These are phyloP conservation scores for Colletotrichum sansevieriae DNA, from an alignment of 2,329 filamentous ascomycete genomes.

Conservation along the genomic window DNA sequence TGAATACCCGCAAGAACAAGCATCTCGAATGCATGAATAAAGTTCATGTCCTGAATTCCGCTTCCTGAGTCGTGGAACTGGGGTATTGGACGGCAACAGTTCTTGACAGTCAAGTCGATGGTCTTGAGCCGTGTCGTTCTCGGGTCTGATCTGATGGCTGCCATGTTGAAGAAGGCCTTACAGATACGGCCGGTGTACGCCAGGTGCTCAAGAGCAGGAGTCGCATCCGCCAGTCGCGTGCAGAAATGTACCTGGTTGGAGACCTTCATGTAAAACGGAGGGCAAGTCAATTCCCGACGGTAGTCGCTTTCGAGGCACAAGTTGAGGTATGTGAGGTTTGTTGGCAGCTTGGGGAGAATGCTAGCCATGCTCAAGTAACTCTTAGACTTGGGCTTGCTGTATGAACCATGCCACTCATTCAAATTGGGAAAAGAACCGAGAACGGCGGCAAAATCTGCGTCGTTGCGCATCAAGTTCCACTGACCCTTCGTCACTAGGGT, in stretches of 20 bases:
- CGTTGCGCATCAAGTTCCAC: conserved; percentile 79
- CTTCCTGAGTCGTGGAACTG: conserved; percentile 74
- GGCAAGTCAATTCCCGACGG: conserved; percentile 71
- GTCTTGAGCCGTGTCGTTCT: conserved; percentile 69
- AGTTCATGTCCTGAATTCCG: conserved; percentile 78
- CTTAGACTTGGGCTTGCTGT: conserved; percentile 80
- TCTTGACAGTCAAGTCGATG: conserved; percentile 80
- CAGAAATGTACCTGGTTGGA: conserved; percentile 74
- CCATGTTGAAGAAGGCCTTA: conserved; percentile 74
- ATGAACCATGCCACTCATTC: conserved; percentile 72
- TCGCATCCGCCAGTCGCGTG: conserved; percentile 65
- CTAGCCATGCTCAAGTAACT: conserved; percentile 78
- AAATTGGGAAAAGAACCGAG: conserved; percentile 74
- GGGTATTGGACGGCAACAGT: conserved; percentile 72
- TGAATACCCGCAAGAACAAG: conserved; percentile 74
- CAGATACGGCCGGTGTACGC: conserved; percentile 81
- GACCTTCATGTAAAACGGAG: conserved; percentile 72
- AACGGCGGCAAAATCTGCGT: conserved; percentile 72
- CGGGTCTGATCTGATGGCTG: conserved; percentile 63
- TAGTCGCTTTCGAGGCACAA: conserved; percentile 81
- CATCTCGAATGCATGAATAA: conserved; percentile 78
- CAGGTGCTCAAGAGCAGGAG: conserved; percentile 74
- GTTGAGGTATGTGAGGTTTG: conserved; percentile 71
- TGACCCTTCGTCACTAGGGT: conserved; percentile 81
- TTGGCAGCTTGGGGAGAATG: conserved; percentile 70